Evolutionary conservation across 2,329 filamentous ascomycete genomes (phyloP), one percentile per base, ranked within the genome.

Genomic region (Escovopsis sp.): DNA sequence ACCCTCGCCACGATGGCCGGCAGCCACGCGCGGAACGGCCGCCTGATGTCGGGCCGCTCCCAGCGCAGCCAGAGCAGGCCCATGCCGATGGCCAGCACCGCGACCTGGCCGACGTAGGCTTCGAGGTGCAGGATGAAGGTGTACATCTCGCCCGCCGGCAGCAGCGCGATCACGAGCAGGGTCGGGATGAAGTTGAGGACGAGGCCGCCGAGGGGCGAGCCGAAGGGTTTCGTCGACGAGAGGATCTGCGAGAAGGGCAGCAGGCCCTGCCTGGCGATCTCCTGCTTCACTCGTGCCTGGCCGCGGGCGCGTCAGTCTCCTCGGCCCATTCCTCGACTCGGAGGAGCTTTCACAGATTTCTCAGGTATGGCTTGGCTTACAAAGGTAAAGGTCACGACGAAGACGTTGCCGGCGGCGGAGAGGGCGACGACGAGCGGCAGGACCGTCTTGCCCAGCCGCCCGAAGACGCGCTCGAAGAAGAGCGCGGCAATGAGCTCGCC

Each of bases 101-200:
- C 70, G 12, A 84, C 62, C 44, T 81, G 74, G 0, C 66, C 74
- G 0, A 79, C 72, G 48, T 84, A 84, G 0, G 75, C 78, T 51
- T 84, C 79, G 0, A 84, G 74, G 37, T 85, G 79, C 0, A 84
- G 61, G 25, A 85, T 84, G 50, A 86, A 83, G 9, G 74, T 78
- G 57, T 84, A 86, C 0, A 81, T 75, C 37, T 80, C 72, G 3
- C 67, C 65, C 0, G 78, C 75, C 0, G 79, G 78, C 0, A 79
- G 79, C 0, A 82, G 62, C 0, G 67, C 58, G 39, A 85, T 82
- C 3, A 84, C 77, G 1, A 84, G 60, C 1, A 81, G 49, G 0
- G 79, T 82, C 0, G 80, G 79, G 27, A 85, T 65, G 50, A 74
- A 84, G 50, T 84, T 79, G 2, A 84, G 66, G 4, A 84, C 57